Evolutionary conservation across 164 flowering plant species (phyloP), one percentile per base, ranked within the genome.

Genomic region (Sextonia rubra): DNA sequence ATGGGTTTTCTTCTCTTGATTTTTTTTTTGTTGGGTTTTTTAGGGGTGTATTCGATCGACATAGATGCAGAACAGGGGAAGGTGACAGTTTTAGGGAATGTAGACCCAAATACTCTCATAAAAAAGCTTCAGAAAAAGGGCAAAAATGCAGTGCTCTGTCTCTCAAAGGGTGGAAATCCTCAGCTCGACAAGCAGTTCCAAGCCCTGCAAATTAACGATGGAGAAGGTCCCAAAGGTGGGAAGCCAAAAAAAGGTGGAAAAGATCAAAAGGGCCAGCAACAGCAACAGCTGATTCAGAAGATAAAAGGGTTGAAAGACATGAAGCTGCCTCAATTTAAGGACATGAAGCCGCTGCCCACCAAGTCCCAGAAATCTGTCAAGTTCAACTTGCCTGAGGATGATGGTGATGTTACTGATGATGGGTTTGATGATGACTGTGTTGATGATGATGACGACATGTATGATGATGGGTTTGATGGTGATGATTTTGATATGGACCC

Each of bases 81-180:
- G 80, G 99, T 94, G 69, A 90, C 92, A 14, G 98, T 94, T 4
- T 82, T 93, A 9, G 99, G 99, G n/a, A 90, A 85, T 77, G 91
- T 91, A 47, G 91, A 92, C 78, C 87, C 97, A 12, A 71, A 70
- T 0, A 77, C 88, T 2, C 83, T 94, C 22, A 89, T 94, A 79
- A 94, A 88, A 83, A 94, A 92, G 88, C 93, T 94, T 3, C 75
- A 73, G 0, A 92, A 90, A 77, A 76, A 85, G 3, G 94, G 97
- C 4, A 94, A 94, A 71, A 89, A 86, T 86, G 97, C 94, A 44
- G 93, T 89, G 84, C 75, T 94, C 0, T 94, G 97, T 96, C 87
- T 70, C 26, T 87, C 86, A 79, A 69, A 83, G 44, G 72, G 84
- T 67, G 85, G 84, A 78, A 70, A 82, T 69, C 77, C 80, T 70